phyloP scores from a whole-genome alignment of 2,329 filamentous ascomycete species.

The Fusarium sororula region DNA sequence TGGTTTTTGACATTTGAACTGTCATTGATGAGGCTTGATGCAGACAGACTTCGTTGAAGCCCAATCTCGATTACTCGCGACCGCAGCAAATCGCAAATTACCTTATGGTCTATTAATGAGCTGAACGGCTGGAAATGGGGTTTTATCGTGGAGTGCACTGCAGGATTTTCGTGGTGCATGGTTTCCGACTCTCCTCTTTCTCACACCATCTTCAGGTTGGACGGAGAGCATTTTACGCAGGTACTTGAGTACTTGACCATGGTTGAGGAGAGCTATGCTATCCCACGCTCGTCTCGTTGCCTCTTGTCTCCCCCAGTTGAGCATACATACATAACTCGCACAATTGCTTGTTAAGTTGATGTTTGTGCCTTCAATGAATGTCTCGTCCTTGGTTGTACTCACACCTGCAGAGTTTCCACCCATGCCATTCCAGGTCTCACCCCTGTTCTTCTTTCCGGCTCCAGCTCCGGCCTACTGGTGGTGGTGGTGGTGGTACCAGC shows the following conservation, averaged over 20 bases:
- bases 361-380: conserved; percentile 30
- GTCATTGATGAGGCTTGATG: neutral
- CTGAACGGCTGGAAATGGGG: neutral
- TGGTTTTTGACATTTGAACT: neutral
- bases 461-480: conserved; percentile 37
- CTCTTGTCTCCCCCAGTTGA: conserved; percentile 24
- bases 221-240: conserved; percentile 3
- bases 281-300: conserved; percentile 14
- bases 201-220: neutral
- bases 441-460: conserved; percentile 36
- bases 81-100: neutral
- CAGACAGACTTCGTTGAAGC: neutral
- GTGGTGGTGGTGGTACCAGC: conserved; percentile 23
- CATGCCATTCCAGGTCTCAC: conserved; percentile 23
- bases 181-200: neutral
- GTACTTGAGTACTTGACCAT: neutral
- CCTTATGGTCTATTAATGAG: neutral
- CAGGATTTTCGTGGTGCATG: conserved; percentile 26
- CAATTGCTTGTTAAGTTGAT: conserved; percentile 22
- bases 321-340: conserved; percentile 17
- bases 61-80: conserved; percentile 5
- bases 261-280: neutral
- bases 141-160: neutral
- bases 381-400: conserved; percentile 18
- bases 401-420: conserved; percentile 10